Base-by-base conservation (phyloP, 768 basidiomycete species). In the Xerocomellus chrysenteron region DNA sequence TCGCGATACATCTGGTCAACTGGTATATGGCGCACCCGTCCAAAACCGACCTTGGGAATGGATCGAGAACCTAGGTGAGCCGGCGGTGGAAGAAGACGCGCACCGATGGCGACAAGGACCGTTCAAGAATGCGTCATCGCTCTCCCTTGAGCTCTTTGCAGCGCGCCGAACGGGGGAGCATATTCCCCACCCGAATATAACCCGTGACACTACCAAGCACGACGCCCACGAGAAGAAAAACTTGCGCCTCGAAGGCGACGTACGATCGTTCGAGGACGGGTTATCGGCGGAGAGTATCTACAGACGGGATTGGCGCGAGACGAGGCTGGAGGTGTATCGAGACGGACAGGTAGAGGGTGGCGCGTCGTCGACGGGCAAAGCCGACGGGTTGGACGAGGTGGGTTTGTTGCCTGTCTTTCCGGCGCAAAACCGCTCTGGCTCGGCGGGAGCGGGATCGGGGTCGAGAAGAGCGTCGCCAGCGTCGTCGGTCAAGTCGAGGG, bases 41-140 rank as follows among this genome's bases (percentile, higher is more conserved):
- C 75, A 82, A 54, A 89, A 91, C 70, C 81, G 84, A 33, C 88
- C 91, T 4, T 93, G 90, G 90, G 90, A 93, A 68, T 92, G 90
- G 90, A 82, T 86, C 8, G 90, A 93, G 69, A 83, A 87, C 65
- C 65, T 92, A 4, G 89, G 89, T 10, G 64, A 74, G 12, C 60
- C 75, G 4, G 80, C 43, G 0, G 33, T 81, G 28, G 67, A 76
- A 11, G 79, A 76, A 32, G 79, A 80, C 11, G 74, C 75, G 33
- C 73, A 78, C 26, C 70, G 70, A 28, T 75, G 76, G 50, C 65
- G 63, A 19, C 76, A 78, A 21, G 77, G 78, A 37, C 74, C 73
- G 43, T 74, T 88, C 42, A 86, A 80, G 68, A 92, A 92, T 65
- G 75, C 84, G 4, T 80, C 82, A 1, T 90, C 90, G 0, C 74